These are phyloP conservation scores for Fomitopsis schrenkii DNA, from an alignment of 1,284 basidiomycete genomes.

Conservation along the genomic window DNA sequence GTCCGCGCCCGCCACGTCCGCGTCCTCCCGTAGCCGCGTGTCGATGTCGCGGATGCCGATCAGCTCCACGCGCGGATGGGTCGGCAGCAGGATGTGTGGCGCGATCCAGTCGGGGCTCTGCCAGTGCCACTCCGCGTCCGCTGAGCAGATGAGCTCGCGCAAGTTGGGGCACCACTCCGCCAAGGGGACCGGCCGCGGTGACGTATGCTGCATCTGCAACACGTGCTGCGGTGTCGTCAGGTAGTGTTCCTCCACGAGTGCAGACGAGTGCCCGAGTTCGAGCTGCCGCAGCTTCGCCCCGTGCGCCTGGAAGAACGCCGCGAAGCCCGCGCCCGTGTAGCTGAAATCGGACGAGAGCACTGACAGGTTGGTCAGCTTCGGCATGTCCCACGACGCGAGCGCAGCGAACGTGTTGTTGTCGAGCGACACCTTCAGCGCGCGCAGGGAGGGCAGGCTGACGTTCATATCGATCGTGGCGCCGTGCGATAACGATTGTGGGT, in stretches of 20 bases:
- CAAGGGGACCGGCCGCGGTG: constrained; percentile 38
- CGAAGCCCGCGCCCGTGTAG: constrained; percentile 58
- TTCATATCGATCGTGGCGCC: constrained; percentile 23
- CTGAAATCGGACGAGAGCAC: constrained; percentile 66
- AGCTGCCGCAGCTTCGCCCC: constrained; percentile 57
- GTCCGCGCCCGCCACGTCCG: constrained; percentile 28
- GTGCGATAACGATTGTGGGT: constrained; percentile 15
- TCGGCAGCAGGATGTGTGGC: constrained; percentile 65
- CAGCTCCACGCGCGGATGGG: constrained; percentile 55
- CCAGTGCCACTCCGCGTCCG: constrained; percentile 79
- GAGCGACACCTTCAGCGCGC: constrained; percentile 63
- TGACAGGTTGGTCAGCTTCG: constrained; percentile 53
- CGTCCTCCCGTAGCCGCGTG: constrained; percentile 46
- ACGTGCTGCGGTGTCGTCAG: constrained; percentile 40
- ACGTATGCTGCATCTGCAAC: constrained; percentile 18
- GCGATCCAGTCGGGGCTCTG: constrained; percentile 73
- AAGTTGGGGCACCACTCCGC: constrained; percentile 64
- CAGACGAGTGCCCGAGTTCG: constrained; percentile 66
- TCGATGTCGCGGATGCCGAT: constrained; percentile 73
- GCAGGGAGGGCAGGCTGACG: constrained; percentile 48
- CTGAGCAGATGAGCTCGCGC: constrained; percentile 63
- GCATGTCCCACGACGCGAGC: constrained; percentile 58
- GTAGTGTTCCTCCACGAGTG: constrained; percentile 60
- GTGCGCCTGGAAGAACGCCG: constrained; percentile 60
- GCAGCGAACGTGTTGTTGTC: constrained; percentile 66